Percentiles rank a stretch among this genome's conserved stretches.
These are phyloP conservation scores for Penicillium nucicola DNA, from an alignment of 495 filamentous ascomycete species.

Conservation along the genomic window DNA sequence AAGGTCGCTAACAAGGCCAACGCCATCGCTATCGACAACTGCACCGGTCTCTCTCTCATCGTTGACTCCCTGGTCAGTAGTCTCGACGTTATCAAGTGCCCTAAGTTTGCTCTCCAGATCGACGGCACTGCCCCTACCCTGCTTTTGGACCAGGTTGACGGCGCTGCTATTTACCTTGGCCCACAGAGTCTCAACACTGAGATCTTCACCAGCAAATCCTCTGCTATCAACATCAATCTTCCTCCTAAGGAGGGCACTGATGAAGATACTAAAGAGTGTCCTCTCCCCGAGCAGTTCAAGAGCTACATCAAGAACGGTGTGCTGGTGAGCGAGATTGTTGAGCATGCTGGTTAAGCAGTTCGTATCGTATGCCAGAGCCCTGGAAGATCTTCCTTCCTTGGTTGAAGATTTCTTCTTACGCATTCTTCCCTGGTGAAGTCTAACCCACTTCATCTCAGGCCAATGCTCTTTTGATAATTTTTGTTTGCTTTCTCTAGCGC, in stretches of 20 bases:
- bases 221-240: slow-evolving; percentile 80
- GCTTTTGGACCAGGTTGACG: slow-evolving; percentile 89
- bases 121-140: slow-evolving; percentile 79
- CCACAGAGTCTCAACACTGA: slow-evolving; percentile 73
- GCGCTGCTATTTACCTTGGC: slow-evolving; percentile 79
- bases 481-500: slow-evolving; percentile 19
- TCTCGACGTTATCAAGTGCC: slow-evolving; percentile 89
- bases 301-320: slow-evolving; percentile 72
- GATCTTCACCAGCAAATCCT: slow-evolving; percentile 83
- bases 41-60: slow-evolving; percentile 74
- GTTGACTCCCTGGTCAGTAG: slow-evolving; percentile 87
- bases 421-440: no score
- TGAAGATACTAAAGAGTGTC: slow-evolving; percentile 78
- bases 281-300: slow-evolving; percentile 87
- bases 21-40: slow-evolving; percentile 91
- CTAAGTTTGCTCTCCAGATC: slow-evolving; percentile 89
- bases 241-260: slow-evolving; percentile 54
- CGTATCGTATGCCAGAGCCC: background rate
- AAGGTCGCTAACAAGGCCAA: slow-evolving; percentile 90
- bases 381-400: background rate
- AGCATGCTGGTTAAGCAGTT: slow-evolving; percentile 65
- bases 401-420: no score
- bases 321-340: slow-evolving; percentile 83
- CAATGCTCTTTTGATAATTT: slow-evolving; percentile 2
- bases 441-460: background rate